Base-by-base conservation (phyloP, 495 filamentous ascomycete species). In the Hypomontagnella submonticulosa region DNA sequence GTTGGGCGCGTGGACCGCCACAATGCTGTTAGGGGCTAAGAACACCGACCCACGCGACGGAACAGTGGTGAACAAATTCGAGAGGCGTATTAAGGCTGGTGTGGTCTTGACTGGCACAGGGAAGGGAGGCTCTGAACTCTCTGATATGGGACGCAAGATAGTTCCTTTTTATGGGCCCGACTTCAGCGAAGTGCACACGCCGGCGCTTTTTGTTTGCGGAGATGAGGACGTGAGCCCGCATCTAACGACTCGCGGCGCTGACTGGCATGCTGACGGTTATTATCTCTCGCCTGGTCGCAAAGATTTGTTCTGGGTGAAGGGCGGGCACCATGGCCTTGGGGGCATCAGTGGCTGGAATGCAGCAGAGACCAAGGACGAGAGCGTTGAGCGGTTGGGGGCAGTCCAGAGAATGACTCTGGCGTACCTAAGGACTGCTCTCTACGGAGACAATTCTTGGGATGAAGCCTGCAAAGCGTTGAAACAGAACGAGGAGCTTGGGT, bases 191-290 rank as follows among this genome's bases (percentile, higher is more conserved):
- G 79, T 82, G 77, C 54, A 41, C 7, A 71, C 74, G 12, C 76
- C 75, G 12, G 57, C 80, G 5, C 71, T 82, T 0, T 55, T 79
- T 0, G 76, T 82, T 3, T 70, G 61, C 11, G 79, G 79, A 6
- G 76, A 79, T 43, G 66, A 71, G 4, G 79, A 82, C 27, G 65
- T 71, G 32, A 71, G 63, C 20, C 69, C 79, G 7, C 64, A 74
- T 46, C 60, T 82, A 13, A 79, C 73, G 0, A 59, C 33, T 1
- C 73, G 77, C 4, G 79, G 79, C 2, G 67, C 76, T 1, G 73
- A 74, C 13, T 82, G 76, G 73, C 77, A 80, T 20, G 75, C 73
- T 9, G 79, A 81, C 53, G 58, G 71, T 20, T 82, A 80, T 61
- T 27, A 51, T 10, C 64, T 66, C 11, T 66, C 76, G 10, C 63